Evolutionary conservation across 768 basidiomycete genomes (phyloP), one percentile per base, ranked within the genome.

Genomic region (Scleroderma citrinum): DNA sequence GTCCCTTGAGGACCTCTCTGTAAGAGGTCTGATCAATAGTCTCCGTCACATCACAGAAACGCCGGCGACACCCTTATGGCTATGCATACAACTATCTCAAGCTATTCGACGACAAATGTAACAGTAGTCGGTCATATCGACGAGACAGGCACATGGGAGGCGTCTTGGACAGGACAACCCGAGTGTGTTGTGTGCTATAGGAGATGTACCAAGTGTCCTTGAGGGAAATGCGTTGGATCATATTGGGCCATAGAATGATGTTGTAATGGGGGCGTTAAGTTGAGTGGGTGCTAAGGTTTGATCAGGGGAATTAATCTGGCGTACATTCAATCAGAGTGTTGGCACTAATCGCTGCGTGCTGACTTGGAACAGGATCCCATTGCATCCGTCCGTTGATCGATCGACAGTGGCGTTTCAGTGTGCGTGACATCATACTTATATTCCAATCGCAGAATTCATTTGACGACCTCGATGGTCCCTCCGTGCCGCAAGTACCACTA

Each of bases 151-250:
- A 61, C 65, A 16, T 87, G 83, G 83, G 62, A 71, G 19, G 7
- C 86, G 84, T 53, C 73, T 81, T 5, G 78, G 80, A 6, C 76
- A 83, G 49, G 85, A 87, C 52, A 85, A 86, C 57, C 56, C 72
- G 5, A 77, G 72, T 51, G 52, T 40, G 3, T 59, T 72, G 49
- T 60, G 54, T 34, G 57, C 52, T 17, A 51, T 59, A 21, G 53
- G 56, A 26, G 53, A 55, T 7, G 58, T 59, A 45, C 56, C 71
- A 0, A 73, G 71, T 24, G 67, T 86, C 47, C 73, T 79, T 20
- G 65, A 64, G 3, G 52, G 78, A 1, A 49, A 69, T 39, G 48
- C 60, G 31, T 30, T 48, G 19, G 67, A 85, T 50, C 85, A 85
- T 53, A 59, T 68, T 47, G 82, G 64, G 10, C 66, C 66, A 35